Conservation (phyloP, 306 rosid species). For the Dryas drummondii region DNA sequence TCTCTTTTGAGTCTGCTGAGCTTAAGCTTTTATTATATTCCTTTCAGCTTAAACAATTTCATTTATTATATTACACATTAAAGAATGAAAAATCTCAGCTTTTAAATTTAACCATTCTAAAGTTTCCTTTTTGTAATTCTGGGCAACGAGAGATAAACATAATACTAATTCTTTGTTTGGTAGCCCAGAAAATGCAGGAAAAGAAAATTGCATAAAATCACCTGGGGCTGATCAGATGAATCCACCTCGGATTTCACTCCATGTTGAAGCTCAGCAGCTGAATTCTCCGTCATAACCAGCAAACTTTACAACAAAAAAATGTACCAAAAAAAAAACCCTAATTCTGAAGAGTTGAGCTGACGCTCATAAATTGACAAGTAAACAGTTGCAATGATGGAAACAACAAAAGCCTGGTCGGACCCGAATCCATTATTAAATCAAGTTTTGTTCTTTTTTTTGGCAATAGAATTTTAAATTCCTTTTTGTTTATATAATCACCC, state of each 20-base stretch:
- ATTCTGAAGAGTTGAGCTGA: background rate
- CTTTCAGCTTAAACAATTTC: background rate
- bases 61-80: background rate
- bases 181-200: constrained; percentile 7
- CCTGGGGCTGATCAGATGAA: constrained; percentile 35
- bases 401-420: constrained; percentile 33
- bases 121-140: background rate
- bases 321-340: constrained; percentile 20
- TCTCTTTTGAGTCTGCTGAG: background rate
- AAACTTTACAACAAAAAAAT: background rate
- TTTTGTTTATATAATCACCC: constrained; percentile 28
- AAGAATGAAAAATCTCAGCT: background rate
- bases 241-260: constrained; percentile 29
- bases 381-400: constrained; percentile 24
- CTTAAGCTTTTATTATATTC: background rate
- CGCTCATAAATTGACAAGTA: background rate
- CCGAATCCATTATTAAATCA: constrained; percentile 20
- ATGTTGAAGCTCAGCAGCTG: constrained; percentile 35
- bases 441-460: background rate
- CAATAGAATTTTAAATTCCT: background rate
- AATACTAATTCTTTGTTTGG: background rate
- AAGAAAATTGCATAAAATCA: constrained; percentile 17
- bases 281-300: constrained; percentile 43
- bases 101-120: background rate
- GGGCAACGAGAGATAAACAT: background rate